A percentile compares a stretch with the other conserved stretches of the same genome.
Conservation (phyloP, 164 flowering plant genomes). For the Paratinospora sagittata region DNA sequence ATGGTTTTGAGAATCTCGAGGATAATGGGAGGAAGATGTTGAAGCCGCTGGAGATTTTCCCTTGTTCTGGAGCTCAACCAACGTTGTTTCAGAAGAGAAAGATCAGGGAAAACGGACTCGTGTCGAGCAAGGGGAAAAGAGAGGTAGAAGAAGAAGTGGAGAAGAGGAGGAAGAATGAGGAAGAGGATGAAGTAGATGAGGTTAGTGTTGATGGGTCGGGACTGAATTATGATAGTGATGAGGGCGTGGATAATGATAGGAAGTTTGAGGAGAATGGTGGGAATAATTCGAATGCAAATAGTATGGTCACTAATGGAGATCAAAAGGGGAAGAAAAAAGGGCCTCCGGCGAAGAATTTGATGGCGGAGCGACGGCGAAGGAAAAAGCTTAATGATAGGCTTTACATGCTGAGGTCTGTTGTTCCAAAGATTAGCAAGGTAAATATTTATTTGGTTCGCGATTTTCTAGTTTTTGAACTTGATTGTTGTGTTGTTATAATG, state of each 20-base stretch:
- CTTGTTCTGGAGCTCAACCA: conserved; percentile 51
- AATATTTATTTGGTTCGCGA: neutral
- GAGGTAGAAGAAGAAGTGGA: conserved; percentile 26
- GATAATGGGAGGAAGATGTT: conserved; percentile 18
- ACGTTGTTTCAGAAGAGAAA: conserved; percentile 68
- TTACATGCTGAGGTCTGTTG: conserved; percentile 91
- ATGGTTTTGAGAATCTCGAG: conserved; percentile 35
- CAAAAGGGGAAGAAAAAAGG: conserved; percentile 92
- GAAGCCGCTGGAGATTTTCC: conserved; percentile 54
- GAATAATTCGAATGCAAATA: conserved; percentile 45
- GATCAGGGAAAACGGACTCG: conserved; percentile 21
- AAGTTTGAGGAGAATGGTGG: conserved; percentile 42
- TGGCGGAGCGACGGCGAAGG: conserved; percentile 92
- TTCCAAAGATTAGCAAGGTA: conserved; percentile 96
- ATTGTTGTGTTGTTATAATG: neutral
- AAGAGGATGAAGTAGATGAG: conserved; percentile 53
- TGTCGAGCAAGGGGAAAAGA: conserved; percentile 16
- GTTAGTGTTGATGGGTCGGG: conserved; percentile 55
- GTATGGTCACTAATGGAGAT: conserved; percentile 46
- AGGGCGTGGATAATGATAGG: conserved; percentile 26
- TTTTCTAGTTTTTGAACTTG: neutral
- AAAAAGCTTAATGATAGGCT: conserved; percentile 95
- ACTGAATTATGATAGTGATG: conserved; percentile 83
- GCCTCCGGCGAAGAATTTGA: conserved; percentile 87
- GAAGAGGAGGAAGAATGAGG: conserved; percentile 36